Conservation (phyloP, 768 basidiomycete species). For the Tephrocybe rancida region DNA sequence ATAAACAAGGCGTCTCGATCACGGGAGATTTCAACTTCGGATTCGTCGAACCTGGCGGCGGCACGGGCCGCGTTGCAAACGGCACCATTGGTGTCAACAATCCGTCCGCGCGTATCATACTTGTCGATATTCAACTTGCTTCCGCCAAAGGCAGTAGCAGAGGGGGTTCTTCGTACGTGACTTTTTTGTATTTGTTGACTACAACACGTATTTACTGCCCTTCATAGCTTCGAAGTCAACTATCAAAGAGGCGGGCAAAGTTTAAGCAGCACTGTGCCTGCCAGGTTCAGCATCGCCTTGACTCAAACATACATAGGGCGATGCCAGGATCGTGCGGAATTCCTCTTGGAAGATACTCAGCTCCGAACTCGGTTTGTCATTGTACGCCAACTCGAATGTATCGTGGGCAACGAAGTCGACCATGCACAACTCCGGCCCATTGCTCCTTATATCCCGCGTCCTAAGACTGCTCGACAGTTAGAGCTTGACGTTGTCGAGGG, state of each 20-base stretch:
- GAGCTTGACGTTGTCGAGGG: constrained; percentile 43
- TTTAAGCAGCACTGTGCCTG: too few relatives aligned
- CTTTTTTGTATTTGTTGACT: background rate
- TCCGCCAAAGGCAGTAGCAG: constrained; percentile 17
- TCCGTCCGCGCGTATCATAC: constrained; percentile 8
- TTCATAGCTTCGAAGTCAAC: constrained; percentile 14
- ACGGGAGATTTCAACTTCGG: constrained; percentile 51
- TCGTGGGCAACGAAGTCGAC: constrained; percentile 47
- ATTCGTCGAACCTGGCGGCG: constrained; percentile 46
- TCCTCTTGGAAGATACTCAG: constrained; percentile 50
- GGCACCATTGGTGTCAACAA: constrained; percentile 28
- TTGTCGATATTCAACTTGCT: constrained; percentile 11
- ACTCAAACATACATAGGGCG: constrained; percentile 41
- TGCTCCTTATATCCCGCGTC: constrained; percentile 46
- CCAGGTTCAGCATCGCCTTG: constrained; percentile 27
- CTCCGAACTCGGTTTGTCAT: constrained; percentile 51
- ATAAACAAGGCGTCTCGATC: constrained; percentile 53
- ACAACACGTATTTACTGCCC: background rate
- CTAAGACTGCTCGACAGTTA: constrained; percentile 26
- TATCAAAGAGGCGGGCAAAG: too few relatives aligned
- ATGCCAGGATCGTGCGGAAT: constrained; percentile 54
- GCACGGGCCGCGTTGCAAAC: constrained; percentile 26
- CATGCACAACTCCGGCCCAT: constrained; percentile 47
- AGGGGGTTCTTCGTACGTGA: constrained; percentile 8
- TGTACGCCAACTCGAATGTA: constrained; percentile 41